Percentiles rank a stretch among this genome's conserved stretches.
These are phyloP conservation scores for Pichia sp. DNA, from an alignment of 1,139 yeast species.

Conservation along the genomic window DNA sequence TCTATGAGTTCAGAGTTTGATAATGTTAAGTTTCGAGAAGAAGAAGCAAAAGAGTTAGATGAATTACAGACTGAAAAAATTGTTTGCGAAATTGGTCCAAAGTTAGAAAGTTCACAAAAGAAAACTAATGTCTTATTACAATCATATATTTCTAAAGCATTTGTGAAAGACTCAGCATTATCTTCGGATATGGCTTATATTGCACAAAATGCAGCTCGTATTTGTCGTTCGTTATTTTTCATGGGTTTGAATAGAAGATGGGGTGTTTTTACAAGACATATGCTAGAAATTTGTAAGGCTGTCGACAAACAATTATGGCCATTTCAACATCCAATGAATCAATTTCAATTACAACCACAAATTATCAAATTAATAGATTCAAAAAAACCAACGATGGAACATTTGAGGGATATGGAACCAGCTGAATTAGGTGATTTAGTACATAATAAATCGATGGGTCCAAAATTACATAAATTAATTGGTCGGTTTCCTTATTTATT, in stretches of 20 bases:
- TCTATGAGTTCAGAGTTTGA: conserved; percentile 95
- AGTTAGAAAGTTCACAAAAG: conserved; percentile 68
- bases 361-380: conserved; percentile 57
- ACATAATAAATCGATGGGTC: conserved; percentile 73
- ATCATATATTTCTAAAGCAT: conserved; percentile 74
- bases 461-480: conserved; percentile 50
- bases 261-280: conserved; percentile 72
- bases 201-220: conserved; percentile 92
- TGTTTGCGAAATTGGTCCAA: conserved; percentile 82
- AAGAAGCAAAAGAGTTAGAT: conserved; percentile 71
- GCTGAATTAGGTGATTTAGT: conserved; percentile 84
- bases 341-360: conserved; percentile 71
- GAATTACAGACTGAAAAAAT: conserved; percentile 52
- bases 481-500: conserved; percentile 69
- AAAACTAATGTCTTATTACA: conserved; percentile 86
- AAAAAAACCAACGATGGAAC: conserved; percentile 63
- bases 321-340: conserved; percentile 83
- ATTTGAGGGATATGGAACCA: conserved; percentile 64
- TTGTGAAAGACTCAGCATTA: conserved; percentile 71
- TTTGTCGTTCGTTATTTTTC: conserved; percentile 81
- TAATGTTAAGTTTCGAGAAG: conserved; percentile 80
- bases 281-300: conserved; percentile 78
- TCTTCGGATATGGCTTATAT: conserved; percentile 86
- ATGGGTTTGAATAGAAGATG: conserved; percentile 83
- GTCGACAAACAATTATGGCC: conserved; percentile 84